phyloP scores from a whole-genome alignment of 257 asterid species.

The Prunella vulgaris region DNA sequence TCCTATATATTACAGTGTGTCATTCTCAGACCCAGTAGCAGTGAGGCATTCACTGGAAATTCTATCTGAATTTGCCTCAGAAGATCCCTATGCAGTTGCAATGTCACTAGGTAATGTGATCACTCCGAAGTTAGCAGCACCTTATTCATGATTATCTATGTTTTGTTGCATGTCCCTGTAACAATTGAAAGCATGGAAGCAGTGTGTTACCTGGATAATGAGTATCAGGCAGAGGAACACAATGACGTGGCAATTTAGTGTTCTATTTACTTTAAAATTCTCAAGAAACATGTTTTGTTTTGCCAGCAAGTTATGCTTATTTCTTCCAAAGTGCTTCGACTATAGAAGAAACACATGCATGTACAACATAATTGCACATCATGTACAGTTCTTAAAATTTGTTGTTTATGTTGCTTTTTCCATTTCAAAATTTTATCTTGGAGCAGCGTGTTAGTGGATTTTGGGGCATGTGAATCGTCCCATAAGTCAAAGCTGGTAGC shows the following conservation, averaged over 20 bases:
- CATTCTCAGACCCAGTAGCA: slow-evolving; percentile 80
- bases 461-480: not conserved
- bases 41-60: slow-evolving; percentile 82
- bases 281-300: not conserved
- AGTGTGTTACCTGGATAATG: not conserved
- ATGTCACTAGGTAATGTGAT: slow-evolving; percentile 62
- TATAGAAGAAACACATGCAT: not conserved
- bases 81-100: slow-evolving; percentile 82
- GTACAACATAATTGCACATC: not conserved
- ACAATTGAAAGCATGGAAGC: not conserved
- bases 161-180: slow-evolving; percentile 9
- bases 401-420: not conserved
- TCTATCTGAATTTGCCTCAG: slow-evolving; percentile 63
- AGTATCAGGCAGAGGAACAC: slow-evolving; percentile 2
- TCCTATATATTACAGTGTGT: slow-evolving; percentile 48
- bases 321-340: not conserved
- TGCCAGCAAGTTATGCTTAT: not conserved
- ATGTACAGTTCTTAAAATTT: not conserved
- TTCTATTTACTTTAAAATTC: not conserved
- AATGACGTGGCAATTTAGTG: not conserved
- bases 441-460: not conserved
- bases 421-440: not conserved
- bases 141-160: slow-evolving; percentile 16
- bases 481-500: not conserved
- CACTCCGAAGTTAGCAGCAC: not conserved